Evolutionary conservation across 495 filamentous ascomycete genomes (phyloP).

Genomic region (Hyaloscypha variabilis): DNA sequence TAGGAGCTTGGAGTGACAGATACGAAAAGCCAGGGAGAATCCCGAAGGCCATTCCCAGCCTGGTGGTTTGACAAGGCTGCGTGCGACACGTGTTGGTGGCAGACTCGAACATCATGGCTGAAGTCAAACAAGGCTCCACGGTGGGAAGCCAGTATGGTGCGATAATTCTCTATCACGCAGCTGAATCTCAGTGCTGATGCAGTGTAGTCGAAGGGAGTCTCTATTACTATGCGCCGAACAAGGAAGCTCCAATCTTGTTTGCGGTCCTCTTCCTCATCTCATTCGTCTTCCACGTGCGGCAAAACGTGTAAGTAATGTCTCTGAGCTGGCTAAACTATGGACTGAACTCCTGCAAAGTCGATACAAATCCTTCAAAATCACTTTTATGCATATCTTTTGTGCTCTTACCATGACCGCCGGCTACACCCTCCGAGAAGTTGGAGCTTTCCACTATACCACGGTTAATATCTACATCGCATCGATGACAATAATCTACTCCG

Average conservation of each 20-base stretch:
- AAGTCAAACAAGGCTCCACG: not conserved
- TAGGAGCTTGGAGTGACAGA: too few species aligned
- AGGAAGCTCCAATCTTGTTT: slow-evolving; percentile 69
- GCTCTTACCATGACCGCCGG: slow-evolving; percentile 50
- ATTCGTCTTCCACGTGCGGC: slow-evolving; percentile 58
- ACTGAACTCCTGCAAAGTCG: slow-evolving; percentile 29
- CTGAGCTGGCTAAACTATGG: not conserved
- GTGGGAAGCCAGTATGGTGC: slow-evolving; percentile 7
- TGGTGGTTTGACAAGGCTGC: not conserved
- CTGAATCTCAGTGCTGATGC: not conserved
- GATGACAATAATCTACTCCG: slow-evolving; percentile 50
- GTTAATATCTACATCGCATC: slow-evolving; percentile 58
- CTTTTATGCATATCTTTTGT: slow-evolving; percentile 51
- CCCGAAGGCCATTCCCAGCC: too few species aligned
- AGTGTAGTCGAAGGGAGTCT: slow-evolving; percentile 48
- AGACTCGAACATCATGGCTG: not conserved
- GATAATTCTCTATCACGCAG: not conserved
- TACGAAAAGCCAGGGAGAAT: too few species aligned
- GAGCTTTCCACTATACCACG: slow-evolving; percentile 60
- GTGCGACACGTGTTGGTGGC: not conserved
- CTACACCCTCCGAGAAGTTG: slow-evolving; percentile 57
- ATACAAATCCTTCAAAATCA: slow-evolving; percentile 52
- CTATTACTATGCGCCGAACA: slow-evolving; percentile 74
- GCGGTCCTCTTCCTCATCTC: slow-evolving; percentile 62
- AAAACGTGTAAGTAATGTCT: slow-evolving; percentile 53